phyloP scores from a whole-genome alignment of 345 rosid genomes.

The Eutrema japonicum region DNA sequence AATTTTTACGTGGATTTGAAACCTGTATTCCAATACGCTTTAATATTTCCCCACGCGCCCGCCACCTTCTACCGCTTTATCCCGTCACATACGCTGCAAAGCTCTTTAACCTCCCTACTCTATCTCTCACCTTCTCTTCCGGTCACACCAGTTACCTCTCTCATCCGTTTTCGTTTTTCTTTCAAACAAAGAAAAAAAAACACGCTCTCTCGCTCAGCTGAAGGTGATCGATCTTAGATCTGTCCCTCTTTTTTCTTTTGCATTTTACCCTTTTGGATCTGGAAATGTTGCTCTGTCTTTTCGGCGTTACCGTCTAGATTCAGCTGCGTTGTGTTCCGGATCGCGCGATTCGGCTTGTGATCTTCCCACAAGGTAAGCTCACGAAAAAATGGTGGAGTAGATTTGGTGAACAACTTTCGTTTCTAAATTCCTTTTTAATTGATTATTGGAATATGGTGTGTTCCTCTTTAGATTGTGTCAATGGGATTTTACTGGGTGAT shows the following conservation, averaged over 20 bases:
- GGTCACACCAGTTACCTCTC: conserved; percentile 45
- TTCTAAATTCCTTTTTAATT: background rate
- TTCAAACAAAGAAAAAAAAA: background rate
- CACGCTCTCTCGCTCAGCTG: conserved; percentile 26
- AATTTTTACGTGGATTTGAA: conserved; percentile 34
- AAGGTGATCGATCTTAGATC: conserved; percentile 41
- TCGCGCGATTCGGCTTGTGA: conserved; percentile 30
- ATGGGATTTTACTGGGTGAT: background rate
- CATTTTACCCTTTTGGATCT: conserved; percentile 31
- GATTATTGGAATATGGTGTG: background rate
- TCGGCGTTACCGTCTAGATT: conserved; percentile 4
- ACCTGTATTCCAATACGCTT: conserved; percentile 34
- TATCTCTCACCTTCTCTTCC: conserved; percentile 49
- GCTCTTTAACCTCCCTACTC: conserved; percentile 34
- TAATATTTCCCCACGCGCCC: conserved; percentile 43
- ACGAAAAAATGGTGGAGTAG: background rate
- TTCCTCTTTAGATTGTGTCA: too few relatives aligned
- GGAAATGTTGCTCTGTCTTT: conserved; percentile 23
- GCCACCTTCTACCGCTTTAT: conserved; percentile 48
- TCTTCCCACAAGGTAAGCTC: conserved; percentile 20
- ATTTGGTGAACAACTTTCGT: background rate
- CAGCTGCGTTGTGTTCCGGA: conserved; percentile 2
- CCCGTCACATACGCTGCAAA: conserved; percentile 42
- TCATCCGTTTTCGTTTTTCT: conserved; percentile 37
- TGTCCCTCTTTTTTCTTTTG: background rate